Conservation (phyloP, 768 basidiomycete species). For the Lyophyllum shimeji region DNA sequence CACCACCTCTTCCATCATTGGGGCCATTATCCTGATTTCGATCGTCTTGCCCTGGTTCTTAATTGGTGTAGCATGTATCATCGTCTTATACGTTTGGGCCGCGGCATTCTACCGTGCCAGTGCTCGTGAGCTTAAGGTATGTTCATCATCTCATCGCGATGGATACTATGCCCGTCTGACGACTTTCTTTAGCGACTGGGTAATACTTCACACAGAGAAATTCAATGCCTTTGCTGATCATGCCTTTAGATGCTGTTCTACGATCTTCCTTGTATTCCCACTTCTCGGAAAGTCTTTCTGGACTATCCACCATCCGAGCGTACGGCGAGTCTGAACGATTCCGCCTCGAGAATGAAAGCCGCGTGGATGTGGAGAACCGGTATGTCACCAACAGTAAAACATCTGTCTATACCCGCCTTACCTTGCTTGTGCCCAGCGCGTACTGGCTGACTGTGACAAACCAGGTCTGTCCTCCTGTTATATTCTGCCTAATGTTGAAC, state of each 20-base stretch:
- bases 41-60: slow-evolving; percentile 85
- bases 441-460: slow-evolving; percentile 88
- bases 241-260: slow-evolving; percentile 69
- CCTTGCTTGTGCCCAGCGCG: no score
- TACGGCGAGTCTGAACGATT: slow-evolving; percentile 83
- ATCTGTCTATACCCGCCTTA: no score
- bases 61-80: slow-evolving; percentile 63
- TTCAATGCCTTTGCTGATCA: slow-evolving; percentile 1
- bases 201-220: slow-evolving; percentile 19
- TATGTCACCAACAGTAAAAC: no score
- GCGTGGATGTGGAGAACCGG: slow-evolving; percentile 84
- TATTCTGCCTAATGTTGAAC: not conserved
- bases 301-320: slow-evolving; percentile 84
- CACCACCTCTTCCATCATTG: slow-evolving; percentile 65
- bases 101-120: slow-evolving; percentile 84
- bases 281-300: slow-evolving; percentile 88
- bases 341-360: slow-evolving; percentile 67
- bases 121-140: slow-evolving; percentile 82
- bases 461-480: slow-evolving; percentile 44
- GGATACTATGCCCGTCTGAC: not conserved
- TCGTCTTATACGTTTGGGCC: slow-evolving; percentile 62
- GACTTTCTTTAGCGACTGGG: slow-evolving; percentile 48
- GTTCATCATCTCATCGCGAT: not conserved
- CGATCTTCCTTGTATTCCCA: slow-evolving; percentile 88
- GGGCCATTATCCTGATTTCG: slow-evolving; percentile 77